Evolutionary conservation across 257 asterid species (phyloP), one percentile per base, ranked within the genome.

Genomic region (Solanum tacnaense): DNA sequence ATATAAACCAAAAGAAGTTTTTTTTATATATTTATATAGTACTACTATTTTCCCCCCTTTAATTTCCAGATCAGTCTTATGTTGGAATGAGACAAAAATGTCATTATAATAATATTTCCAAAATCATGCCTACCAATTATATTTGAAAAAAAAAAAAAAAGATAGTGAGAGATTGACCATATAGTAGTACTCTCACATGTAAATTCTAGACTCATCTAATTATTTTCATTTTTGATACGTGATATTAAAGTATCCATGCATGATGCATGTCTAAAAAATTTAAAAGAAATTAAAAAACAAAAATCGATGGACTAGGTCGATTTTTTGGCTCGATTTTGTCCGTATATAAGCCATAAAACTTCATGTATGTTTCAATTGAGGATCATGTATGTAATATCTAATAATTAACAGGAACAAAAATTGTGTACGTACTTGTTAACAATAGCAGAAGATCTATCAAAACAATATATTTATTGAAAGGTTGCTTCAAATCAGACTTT

Each of bases 31-130:
- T 56, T 23, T 36, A 6, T 38, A 52, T 52, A 15, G 6, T 70
- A 15, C 12, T 70, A 70, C 39, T 29, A 15, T 16, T 4, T 4
- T 70, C 15, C 6, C 0, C 1, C 36, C 52, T 21, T 74, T 35
- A 71, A 71, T 72, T 35, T 74, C 13, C 11, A 39, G n/a, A 76
- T 76, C 35, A 39, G 84, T 76, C n/a, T 25, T n/a, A 7, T 39
- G 84, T 76, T 76, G 84, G 60, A 39, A 76, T 39, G 36, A 76
- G 84, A 76, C 84, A 76, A n/a, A 76, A 44, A 39, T 39, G 84
- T 76, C 84, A 76, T 13, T 39, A 76, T 76, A 39, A 9, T 76
- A 38, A n/a, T 76, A 32, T 7, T 58, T 31, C 2, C 7, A 76
- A 39, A n/a, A 23, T 6, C 60, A 16, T 13, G 35, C 60, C 84